phyloP scores from a whole-genome alignment of 2,329 filamentous ascomycete genomes.

The Aspergillus phoenicis region DNA sequence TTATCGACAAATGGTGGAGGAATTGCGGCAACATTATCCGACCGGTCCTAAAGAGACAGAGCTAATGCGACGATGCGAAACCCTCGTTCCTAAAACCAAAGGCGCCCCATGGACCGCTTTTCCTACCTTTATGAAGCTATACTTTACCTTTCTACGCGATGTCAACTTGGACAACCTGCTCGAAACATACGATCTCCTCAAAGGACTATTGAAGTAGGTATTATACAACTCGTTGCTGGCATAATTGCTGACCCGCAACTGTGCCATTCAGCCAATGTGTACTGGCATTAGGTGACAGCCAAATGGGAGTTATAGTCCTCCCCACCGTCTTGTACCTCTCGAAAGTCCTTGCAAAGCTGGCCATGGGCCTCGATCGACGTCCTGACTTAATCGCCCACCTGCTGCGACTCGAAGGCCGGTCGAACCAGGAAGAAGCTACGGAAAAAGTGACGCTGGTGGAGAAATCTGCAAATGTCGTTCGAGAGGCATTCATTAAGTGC shows the following conservation, averaged over 20 bases:
- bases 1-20: conserved; percentile 68
- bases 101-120: conserved; percentile 76
- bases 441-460: conserved; percentile 80
- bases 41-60: conserved; percentile 58
- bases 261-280: conserved; percentile 68
- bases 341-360: conserved; percentile 76
- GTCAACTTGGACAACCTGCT: conserved; percentile 75
- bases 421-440: conserved; percentile 62
- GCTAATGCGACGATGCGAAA: conserved; percentile 59
- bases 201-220: conserved; percentile 71
- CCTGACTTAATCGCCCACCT: conserved; percentile 74
- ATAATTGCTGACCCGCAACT: conserved; percentile 7
- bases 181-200: conserved; percentile 73
- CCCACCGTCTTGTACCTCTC: conserved; percentile 82
- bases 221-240: neutral
- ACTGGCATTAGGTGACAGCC: conserved; percentile 76
- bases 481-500: conserved; percentile 88
- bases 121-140: conserved; percentile 76
- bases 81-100: conserved; percentile 64
- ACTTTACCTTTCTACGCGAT: conserved; percentile 78
- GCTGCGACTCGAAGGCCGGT: conserved; percentile 41
- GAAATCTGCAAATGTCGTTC: conserved; percentile 82
- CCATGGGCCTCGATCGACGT: conserved; percentile 78
- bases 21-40: conserved; percentile 66
- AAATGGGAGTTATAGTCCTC: conserved; percentile 78